Percentiles rank a stretch among this genome's conserved stretches.
phyloP scores from a whole-genome alignment of 2,329 filamentous ascomycete genomes.

The Thielaviopsis cerberus region DNA sequence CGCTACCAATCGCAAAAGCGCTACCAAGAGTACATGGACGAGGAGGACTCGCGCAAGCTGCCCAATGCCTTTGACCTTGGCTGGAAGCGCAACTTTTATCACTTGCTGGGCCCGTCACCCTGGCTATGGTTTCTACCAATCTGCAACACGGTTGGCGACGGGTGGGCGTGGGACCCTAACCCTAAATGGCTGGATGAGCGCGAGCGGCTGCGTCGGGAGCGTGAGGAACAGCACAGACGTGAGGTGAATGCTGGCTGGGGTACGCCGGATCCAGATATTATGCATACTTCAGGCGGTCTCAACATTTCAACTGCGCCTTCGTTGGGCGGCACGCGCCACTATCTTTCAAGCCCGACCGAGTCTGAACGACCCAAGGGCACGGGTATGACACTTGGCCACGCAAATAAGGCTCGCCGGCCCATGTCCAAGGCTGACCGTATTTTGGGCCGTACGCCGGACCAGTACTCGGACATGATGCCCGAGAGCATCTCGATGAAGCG shows the following conservation, averaged over 20 bases:
- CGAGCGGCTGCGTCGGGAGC: constrained; percentile 39
- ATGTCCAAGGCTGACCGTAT: constrained; percentile 40
- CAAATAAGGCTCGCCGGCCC: constrained; percentile 18
- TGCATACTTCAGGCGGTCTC: constrained; percentile 10
- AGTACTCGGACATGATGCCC: constrained; percentile 32
- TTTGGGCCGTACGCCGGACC: constrained; percentile 36
- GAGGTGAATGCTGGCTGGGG: constrained; percentile 55
- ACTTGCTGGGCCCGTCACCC: constrained; percentile 61
- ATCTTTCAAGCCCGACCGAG: constrained; percentile 17
- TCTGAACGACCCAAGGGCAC: constrained; percentile 11
- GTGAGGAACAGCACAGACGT: constrained; percentile 40
- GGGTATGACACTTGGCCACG: constrained; percentile 10
- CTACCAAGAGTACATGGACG: constrained; percentile 63
- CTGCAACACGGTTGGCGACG: constrained; percentile 72
- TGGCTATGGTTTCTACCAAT: constrained; percentile 65
- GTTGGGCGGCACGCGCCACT: constrained; percentile 17
- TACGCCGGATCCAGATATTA: constrained; percentile 16
- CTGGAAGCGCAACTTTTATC: constrained; percentile 55
- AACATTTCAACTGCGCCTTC: constrained; percentile 12
- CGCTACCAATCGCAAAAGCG: constrained; percentile 34
- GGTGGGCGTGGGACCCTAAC: constrained; percentile 85
- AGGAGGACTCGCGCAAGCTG: constrained; percentile 70
- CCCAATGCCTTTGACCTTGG: constrained; percentile 90
- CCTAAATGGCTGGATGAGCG: constrained; percentile 57
- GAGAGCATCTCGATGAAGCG: constrained; percentile 27